phyloP scores from a whole-genome alignment of 352 stramenopile genomes.

The Phytopythium delawarense region DNA sequence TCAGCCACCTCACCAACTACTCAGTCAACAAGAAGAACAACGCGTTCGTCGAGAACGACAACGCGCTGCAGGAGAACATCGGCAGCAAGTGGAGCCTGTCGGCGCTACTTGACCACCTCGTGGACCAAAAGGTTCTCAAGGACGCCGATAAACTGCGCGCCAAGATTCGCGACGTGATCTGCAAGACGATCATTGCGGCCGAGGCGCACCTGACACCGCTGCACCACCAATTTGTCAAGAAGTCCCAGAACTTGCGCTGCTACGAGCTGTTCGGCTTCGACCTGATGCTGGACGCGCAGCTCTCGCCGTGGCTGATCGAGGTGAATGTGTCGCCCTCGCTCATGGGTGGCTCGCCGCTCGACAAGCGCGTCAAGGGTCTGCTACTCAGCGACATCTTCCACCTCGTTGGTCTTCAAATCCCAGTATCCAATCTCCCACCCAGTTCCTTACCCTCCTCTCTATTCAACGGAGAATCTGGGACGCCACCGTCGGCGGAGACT shows the following conservation, averaged over 20 bases:
- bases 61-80: slow-evolving; percentile 30
- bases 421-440: slow-evolving; percentile 22
- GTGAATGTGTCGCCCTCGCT: slow-evolving; percentile 77
- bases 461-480: not conserved
- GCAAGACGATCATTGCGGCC: slow-evolving; percentile 69
- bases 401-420: slow-evolving; percentile 59
- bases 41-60: slow-evolving; percentile 55
- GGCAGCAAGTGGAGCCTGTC: slow-evolving; percentile 72
- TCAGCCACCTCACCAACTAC: slow-evolving; percentile 77
- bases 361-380: slow-evolving; percentile 71
- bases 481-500: not conserved
- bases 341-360: slow-evolving; percentile 72
- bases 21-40: slow-evolving; percentile 67
- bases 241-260: slow-evolving; percentile 25
- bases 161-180: slow-evolving; percentile 53
- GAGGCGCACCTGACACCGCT: slow-evolving; percentile 62
- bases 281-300: slow-evolving; percentile 56
- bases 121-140: slow-evolving; percentile 23
- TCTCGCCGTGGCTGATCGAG: slow-evolving; percentile 67
- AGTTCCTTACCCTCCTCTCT: slow-evolving; percentile 20
- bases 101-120: slow-evolving; percentile 41
- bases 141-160: slow-evolving; percentile 25
- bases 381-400: slow-evolving; percentile 80
- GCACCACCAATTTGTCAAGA: slow-evolving; percentile 49
- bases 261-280: slow-evolving; percentile 81